phyloP scores from a whole-genome alignment of 75 land plant genomes.

The Gnetum montanum region DNA sequence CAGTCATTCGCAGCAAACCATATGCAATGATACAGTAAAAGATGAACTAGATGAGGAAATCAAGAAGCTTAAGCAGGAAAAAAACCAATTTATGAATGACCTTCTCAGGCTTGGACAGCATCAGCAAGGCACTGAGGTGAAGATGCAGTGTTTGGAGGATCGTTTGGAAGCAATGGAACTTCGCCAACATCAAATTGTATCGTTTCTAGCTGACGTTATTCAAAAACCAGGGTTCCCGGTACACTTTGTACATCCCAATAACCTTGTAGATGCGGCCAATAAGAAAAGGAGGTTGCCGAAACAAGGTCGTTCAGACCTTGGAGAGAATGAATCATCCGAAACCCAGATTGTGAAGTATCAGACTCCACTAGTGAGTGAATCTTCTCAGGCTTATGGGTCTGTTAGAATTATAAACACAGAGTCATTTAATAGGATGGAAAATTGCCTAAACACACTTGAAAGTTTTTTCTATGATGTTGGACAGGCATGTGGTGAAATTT shows the following conservation, averaged over 20 bases:
- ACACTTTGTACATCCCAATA: slow-evolving; percentile 16
- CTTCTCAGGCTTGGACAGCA: slow-evolving; percentile 33
- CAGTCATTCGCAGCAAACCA: slow-evolving; percentile 26
- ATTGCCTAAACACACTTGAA: slow-evolving; percentile 37
- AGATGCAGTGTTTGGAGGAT: slow-evolving; percentile 28
- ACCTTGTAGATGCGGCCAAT: slow-evolving; percentile 9
- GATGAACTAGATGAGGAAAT: slow-evolving; percentile 48
- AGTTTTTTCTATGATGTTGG: slow-evolving; percentile 19
- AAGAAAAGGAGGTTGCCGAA: slow-evolving; percentile 43
- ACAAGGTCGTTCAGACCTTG: slow-evolving; percentile 17
- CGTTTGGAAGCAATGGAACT: slow-evolving; percentile 29
- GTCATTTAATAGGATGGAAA: slow-evolving; percentile 34
- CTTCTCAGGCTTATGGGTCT: background rate
- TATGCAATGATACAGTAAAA: slow-evolving; percentile 26
- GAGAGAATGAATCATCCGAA: slow-evolving; percentile 6
- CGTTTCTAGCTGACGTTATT: slow-evolving; percentile 25
- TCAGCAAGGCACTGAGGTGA: slow-evolving; percentile 20
- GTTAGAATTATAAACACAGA: slow-evolving; percentile 9
- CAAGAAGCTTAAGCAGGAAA: slow-evolving; percentile 39
- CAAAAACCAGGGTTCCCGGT: slow-evolving; percentile 44
- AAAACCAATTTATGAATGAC: slow-evolving; percentile 26
- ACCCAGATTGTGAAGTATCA: slow-evolving; percentile 2
- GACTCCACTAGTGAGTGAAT: background rate
- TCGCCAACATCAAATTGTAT: slow-evolving; percentile 29
- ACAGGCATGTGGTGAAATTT: slow-evolving; percentile 17